phyloP scores from a whole-genome alignment of 805 yeast genomes.

The Isabelozyma heimii region DNA sequence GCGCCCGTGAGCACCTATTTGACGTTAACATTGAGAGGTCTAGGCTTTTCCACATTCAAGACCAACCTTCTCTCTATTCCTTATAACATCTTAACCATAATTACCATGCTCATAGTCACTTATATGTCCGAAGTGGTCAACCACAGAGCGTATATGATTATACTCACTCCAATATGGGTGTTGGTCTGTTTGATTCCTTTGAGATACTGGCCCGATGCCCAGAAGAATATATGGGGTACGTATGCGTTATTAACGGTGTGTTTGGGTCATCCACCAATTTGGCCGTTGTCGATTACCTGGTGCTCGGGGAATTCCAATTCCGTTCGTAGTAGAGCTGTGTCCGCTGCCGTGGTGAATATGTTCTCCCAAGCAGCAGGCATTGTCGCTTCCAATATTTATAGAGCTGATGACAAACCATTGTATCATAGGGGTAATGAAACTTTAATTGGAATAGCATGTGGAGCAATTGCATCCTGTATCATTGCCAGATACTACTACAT shows the following conservation, averaged over 20 bases:
- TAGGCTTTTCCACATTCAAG: slow-evolving; percentile 54
- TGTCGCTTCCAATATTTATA: slow-evolving; percentile 54
- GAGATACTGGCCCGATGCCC: slow-evolving; percentile 42
- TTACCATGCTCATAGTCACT: slow-evolving; percentile 18
- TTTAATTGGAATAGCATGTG: slow-evolving; percentile 35
- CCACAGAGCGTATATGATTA: slow-evolving; percentile 12
- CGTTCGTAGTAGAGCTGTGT: slow-evolving; percentile 61
- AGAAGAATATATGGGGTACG: slow-evolving; percentile 40
- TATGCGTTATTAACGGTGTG: slow-evolving; percentile 36
- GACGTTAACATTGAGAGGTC: slow-evolving; percentile 43
- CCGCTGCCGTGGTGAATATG: slow-evolving; percentile 65
- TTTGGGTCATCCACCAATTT: slow-evolving; percentile 47
- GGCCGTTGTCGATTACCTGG: slow-evolving; percentile 58
- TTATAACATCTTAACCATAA: slow-evolving; percentile 25
- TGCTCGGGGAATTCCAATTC: slow-evolving; percentile 61
- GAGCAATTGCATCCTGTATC: slow-evolving; percentile 24
- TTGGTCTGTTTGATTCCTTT: slow-evolving; percentile 18
- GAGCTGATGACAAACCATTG: slow-evolving; percentile 54
- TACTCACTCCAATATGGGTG: slow-evolving; percentile 15
- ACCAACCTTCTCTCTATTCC: slow-evolving; percentile 56
- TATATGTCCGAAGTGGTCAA: slow-evolving; percentile 23
- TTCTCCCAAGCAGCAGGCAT: slow-evolving; percentile 59
- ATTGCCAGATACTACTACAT: slow-evolving; percentile 36
- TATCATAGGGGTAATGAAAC: slow-evolving; percentile 56
- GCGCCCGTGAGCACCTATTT: slow-evolving; percentile 31